These are phyloP conservation scores for Balakata baccata DNA, from an alignment of 345 rosid species.

Conservation along the genomic window DNA sequence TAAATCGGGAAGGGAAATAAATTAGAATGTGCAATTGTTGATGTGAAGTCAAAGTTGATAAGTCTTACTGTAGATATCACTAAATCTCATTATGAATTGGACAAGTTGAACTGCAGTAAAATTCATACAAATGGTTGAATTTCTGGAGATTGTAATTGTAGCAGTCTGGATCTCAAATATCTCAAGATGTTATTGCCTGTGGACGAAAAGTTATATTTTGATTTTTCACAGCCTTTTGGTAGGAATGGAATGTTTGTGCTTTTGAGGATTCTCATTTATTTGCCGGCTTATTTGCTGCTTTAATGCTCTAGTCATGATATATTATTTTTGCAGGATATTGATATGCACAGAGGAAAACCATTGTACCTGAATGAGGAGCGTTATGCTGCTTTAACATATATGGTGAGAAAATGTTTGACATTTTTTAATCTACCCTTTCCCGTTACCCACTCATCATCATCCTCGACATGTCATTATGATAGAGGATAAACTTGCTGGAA, in stretches of 20 bases:
- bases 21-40: background rate
- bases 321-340: slow-evolving; percentile 53
- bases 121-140: background rate
- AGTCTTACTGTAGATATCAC: background rate
- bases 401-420: slow-evolving; percentile 47
- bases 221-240: background rate
- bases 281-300: too few species aligned
- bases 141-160: background rate
- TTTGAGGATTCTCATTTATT: too few species aligned
- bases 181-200: too few species aligned
- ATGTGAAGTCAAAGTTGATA: too few species aligned
- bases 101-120: background rate
- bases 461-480: background rate
- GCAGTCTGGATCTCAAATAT: too few species aligned
- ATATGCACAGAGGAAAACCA: slow-evolving; percentile 77
- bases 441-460: background rate
- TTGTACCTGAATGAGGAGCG: slow-evolving; percentile 93
- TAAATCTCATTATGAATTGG: background rate
- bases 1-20: background rate
- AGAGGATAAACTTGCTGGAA: background rate
- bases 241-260: too few species aligned
- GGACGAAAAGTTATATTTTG: too few species aligned
- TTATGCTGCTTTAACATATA: slow-evolving; percentile 72
- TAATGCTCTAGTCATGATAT: background rate
- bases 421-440: background rate